Conservation (phyloP, 2,329 filamentous ascomycete species). For the Pseudogymnoascus destructans region DNA sequence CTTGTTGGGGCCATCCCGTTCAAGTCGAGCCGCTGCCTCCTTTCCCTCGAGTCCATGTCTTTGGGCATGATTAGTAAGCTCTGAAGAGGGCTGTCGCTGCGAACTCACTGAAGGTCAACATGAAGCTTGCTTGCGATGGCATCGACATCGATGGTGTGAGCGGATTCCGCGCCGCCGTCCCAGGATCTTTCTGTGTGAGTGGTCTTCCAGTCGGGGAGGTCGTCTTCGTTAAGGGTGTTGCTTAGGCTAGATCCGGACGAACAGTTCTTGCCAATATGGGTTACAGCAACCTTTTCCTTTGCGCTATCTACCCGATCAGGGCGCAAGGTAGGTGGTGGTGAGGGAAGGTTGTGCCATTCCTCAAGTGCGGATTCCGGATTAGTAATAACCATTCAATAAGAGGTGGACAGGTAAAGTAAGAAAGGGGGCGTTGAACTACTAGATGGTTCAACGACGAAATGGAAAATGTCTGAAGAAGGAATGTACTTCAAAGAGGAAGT, state of each 20-base stretch:
- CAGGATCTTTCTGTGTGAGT: not conserved
- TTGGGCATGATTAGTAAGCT: constrained; percentile 27
- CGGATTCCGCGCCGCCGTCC: constrained; percentile 22
- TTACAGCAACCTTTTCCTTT: constrained; percentile 3
- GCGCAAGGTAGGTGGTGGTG: constrained; percentile 3
- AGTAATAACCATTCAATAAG: constrained; percentile 10
- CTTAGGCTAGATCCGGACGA: not conserved
- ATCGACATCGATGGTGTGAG: constrained; percentile 24
- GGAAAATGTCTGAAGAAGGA: not conserved
- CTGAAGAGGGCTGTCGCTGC: not conserved
- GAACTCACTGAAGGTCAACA: constrained; percentile 16
- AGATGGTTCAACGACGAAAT: not conserved
- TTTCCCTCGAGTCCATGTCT: constrained; percentile 47
- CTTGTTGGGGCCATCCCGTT: constrained; percentile 54
- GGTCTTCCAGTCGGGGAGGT: not conserved
- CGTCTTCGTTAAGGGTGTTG: constrained; percentile 1
- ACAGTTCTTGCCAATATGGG: not conserved
- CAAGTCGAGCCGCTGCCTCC: constrained; percentile 53
- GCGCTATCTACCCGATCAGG: constrained; percentile 3
- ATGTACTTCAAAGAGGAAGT: not conserved
- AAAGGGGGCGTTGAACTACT: not conserved
- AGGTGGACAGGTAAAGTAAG: not conserved
- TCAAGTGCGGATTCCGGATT: not conserved
- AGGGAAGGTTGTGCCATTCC: constrained; percentile 10
- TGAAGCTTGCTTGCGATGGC: constrained; percentile 15